These are phyloP conservation scores for Stagonosporopsis rhizophila DNA, from an alignment of 2,329 filamentous ascomycete genomes.

Conservation along the genomic window DNA sequence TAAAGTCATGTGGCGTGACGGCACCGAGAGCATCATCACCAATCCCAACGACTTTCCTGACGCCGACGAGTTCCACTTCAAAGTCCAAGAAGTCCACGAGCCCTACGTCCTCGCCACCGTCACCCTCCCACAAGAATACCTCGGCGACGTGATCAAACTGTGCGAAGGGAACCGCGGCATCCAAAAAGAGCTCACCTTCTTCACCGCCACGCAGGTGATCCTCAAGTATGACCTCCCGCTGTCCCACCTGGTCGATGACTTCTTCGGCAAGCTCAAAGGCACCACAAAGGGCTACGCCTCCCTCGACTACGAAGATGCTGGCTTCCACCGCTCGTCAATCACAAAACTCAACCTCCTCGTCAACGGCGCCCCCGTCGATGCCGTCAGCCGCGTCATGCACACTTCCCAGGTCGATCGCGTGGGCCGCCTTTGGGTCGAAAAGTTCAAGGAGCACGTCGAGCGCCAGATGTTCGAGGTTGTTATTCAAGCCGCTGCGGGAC, in stretches of 20 bases:
- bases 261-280: constrained; percentile 96
- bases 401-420: constrained; percentile 79
- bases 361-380: constrained; percentile 92
- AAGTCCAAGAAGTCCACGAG: constrained; percentile 70
- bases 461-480: constrained; percentile 97
- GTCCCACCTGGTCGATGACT: constrained; percentile 90
- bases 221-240: constrained; percentile 90
- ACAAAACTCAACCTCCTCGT: constrained; percentile 92
- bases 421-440: constrained; percentile 86
- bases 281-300: constrained; percentile 94
- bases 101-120: constrained; percentile 83
- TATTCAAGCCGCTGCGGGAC: constrained; percentile 88
- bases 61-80: constrained; percentile 61
- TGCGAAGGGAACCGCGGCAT: constrained; percentile 89
- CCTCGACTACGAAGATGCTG: constrained; percentile 95
- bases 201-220: constrained; percentile 91
- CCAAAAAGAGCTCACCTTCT: constrained; percentile 88
- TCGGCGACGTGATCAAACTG: constrained; percentile 92
- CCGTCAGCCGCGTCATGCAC: constrained; percentile 90
- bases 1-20: constrained; percentile 79
- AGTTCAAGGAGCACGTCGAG: constrained; percentile 97
- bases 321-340: constrained; percentile 80
- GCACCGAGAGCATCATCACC: constrained; percentile 78
- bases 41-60: constrained; percentile 92
- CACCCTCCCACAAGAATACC: constrained; percentile 90